Conservation (phyloP, 2,329 filamentous ascomycete species). For the Epicoccum sorghinum region DNA sequence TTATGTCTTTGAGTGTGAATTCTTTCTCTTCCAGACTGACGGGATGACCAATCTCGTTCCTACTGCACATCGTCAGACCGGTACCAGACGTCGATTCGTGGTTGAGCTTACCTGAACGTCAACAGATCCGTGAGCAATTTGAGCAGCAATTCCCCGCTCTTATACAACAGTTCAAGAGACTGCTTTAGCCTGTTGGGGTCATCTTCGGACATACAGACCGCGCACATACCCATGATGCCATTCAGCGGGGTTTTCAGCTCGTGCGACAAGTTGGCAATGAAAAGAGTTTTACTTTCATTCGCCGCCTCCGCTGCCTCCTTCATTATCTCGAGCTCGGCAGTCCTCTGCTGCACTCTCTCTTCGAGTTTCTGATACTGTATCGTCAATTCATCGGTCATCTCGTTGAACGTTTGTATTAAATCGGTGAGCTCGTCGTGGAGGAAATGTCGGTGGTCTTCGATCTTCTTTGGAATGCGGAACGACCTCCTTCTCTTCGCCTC, state of each 20-base stretch:
- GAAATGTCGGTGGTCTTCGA: conserved; percentile 74
- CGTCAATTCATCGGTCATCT: conserved; percentile 89
- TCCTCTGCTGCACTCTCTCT: conserved; percentile 81
- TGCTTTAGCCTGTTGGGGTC: conserved; percentile 79
- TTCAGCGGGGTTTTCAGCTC: conserved; percentile 94
- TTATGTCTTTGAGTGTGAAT: conserved; percentile 82
- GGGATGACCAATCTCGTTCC: conserved; percentile 90
- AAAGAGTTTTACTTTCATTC: conserved; percentile 95
- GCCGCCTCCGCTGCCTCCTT: conserved; percentile 94
- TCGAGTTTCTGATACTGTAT: conserved; percentile 86
- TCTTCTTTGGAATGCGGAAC: conserved; percentile 86
- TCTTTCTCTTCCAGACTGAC: conserved; percentile 82
- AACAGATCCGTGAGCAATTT: conserved; percentile 88
- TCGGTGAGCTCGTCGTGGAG: conserved; percentile 87
- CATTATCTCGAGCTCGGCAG: conserved; percentile 82
- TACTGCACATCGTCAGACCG: conserved; percentile 57
- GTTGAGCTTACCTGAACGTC: conserved; percentile 62
- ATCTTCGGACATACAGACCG: conserved; percentile 90
- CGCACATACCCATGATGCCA: conserved; percentile 92
- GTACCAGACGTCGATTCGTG: no score
- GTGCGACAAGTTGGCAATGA: conserved; percentile 90
- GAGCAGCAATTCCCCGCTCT: conserved; percentile 81
- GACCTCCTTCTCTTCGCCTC: conserved; percentile 55
- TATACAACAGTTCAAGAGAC: conserved; percentile 86
- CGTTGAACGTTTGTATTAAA: conserved; percentile 83